Base-by-base conservation (phyloP, 1,139 yeast genomes). In the Taphrina populina region DNA sequence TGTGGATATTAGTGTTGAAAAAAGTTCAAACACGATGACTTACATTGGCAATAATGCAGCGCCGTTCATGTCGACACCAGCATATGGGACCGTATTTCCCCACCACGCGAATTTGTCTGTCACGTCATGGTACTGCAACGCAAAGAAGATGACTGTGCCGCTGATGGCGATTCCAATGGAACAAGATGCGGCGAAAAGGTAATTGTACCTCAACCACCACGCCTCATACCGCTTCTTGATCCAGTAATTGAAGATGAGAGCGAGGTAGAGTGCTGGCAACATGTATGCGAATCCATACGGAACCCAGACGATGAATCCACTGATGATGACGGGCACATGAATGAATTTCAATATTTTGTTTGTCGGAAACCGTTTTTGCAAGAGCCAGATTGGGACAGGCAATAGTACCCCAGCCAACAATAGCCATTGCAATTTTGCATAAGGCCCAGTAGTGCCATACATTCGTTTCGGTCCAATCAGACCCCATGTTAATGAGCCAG, bases 391-490 rank as follows among this genome's bases (percentile, higher is more conserved):
- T 66, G 73, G 63, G 69, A 65, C 39, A 1, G 78, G 80, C 13
- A 76, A 63, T 2, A 76, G 59, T 27, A 75, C 75, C 0, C 84
- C 84, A 47, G 80, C 71, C 49, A 80, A 68, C 73, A 81, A 80
- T 59, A 79, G 74, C 70, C 69, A 78, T 8, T 56, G 43, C 13
- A 41, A 35, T 10, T 37, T 36, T 21, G 40, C 27, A 30, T 57
- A 53, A 1, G 39, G 21, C 15, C 43, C 35, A 19, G 36, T 46
- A 26, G 44, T 20, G 15, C 46, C 37, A 63, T 78, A 78, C 30
- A 76, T 74, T 58, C 74, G 73, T 64, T 73, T 70, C 19, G 84
- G 84, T 34, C 82, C 83, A 62, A 80, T 77, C 56, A 76, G 76
- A 59, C 83, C 83, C 76, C 79, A 78, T 1, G 44, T 47, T 10